Conservation (phyloP, 2,329 filamentous ascomycete species). For the Catunica adiposa region DNA sequence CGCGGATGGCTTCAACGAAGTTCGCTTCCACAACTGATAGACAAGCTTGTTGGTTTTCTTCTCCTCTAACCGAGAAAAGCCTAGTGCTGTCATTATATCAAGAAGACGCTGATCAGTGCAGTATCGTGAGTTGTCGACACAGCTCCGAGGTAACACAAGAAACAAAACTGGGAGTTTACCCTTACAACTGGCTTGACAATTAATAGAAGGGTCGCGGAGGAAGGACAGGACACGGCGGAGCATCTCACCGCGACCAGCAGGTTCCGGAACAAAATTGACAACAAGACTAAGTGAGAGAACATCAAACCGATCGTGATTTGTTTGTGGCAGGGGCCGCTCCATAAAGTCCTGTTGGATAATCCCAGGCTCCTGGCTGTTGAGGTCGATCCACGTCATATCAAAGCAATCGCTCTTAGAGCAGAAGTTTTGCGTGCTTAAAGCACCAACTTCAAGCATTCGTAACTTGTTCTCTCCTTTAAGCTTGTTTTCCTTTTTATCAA, state of each 20-base stretch:
- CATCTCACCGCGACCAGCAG: constrained; percentile 66
- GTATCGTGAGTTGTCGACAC: constrained; percentile 80
- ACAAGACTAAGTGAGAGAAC: constrained; percentile 85
- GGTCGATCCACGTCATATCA: constrained; percentile 67
- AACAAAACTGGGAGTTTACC: constrained; percentile 55
- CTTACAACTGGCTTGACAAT: constrained; percentile 13
- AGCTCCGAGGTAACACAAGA: constrained; percentile 75
- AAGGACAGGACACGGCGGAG: constrained; percentile 59
- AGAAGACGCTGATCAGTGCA: constrained; percentile 54
- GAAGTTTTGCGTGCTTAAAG: constrained; percentile 68
- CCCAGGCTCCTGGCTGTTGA: constrained; percentile 67
- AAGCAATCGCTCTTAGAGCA: constrained; percentile 60
- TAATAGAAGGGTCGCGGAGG: constrained; percentile 28
- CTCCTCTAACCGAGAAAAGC: constrained; percentile 46
- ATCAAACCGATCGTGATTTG: constrained; percentile 54
- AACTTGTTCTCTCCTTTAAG: constrained; percentile 22
- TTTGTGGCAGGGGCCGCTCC: constrained; percentile 56
- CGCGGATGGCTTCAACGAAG: constrained; percentile 12
- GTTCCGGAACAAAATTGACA: constrained; percentile 80
- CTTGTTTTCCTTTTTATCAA: constrained; percentile 15
- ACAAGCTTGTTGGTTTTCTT: constrained; percentile 72
- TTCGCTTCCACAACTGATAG: constrained; percentile 69
- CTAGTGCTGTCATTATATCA: constrained; percentile 60
- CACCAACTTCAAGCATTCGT: constrained; percentile 74
- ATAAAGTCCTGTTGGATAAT: constrained; percentile 92